Conservation (phyloP, 768 basidiomycete genomes). For the Roridomyces roridus region DNA sequence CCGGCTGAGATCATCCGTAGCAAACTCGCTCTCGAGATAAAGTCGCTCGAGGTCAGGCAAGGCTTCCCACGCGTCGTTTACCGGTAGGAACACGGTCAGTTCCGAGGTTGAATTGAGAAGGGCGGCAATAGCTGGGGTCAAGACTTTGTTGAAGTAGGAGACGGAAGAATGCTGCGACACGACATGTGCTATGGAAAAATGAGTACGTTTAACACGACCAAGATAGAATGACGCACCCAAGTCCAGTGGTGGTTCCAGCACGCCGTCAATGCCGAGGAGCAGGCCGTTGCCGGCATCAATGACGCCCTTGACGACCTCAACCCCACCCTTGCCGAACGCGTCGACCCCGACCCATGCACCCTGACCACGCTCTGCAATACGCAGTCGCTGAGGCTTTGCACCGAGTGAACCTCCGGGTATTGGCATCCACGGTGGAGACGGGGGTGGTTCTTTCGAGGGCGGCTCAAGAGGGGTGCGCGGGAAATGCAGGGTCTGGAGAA, state of each 20-base stretch:
- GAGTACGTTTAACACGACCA: neutral
- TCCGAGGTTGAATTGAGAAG: constrained; percentile 71
- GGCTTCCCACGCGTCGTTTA: constrained; percentile 82
- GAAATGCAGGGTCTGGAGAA: constrained; percentile 71
- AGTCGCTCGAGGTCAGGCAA: constrained; percentile 80
- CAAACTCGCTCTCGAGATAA: constrained; percentile 90
- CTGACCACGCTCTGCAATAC: constrained; percentile 59
- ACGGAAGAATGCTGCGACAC: constrained; percentile 64
- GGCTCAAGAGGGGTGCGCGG: constrained; percentile 65
- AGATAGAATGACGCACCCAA: constrained; percentile 59
- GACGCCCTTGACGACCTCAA: constrained; percentile 60
- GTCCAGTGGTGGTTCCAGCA: constrained; percentile 77
- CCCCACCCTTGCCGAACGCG: constrained; percentile 79
- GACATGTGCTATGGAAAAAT: constrained; percentile 59
- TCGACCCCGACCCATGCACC: constrained; percentile 73
- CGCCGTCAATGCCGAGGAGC: constrained; percentile 73
- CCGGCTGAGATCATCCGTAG: constrained; percentile 75
- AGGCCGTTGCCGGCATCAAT: constrained; percentile 76
- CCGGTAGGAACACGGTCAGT: constrained; percentile 89
- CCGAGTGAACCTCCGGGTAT: constrained; percentile 83
- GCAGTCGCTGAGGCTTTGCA: constrained; percentile 79
- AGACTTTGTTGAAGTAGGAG: constrained; percentile 77
- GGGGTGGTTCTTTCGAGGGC: constrained; percentile 73
- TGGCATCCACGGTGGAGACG: constrained; percentile 86
- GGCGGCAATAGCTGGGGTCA: constrained; percentile 62